Evolutionary conservation across 257 asterid genomes (phyloP), one percentile per base, ranked within the genome.

Genomic region (Buddleja alternifolia): DNA sequence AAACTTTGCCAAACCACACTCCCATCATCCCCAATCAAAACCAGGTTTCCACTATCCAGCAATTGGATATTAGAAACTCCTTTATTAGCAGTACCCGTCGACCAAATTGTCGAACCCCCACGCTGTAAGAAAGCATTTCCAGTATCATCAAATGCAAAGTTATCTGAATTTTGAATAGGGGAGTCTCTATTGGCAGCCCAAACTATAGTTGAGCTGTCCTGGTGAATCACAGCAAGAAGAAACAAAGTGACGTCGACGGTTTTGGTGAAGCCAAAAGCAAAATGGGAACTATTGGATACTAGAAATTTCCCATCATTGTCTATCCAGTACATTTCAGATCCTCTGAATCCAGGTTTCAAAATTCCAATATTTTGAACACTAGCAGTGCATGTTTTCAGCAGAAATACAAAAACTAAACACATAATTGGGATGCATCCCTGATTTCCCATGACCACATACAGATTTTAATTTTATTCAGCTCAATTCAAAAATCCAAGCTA

Each of bases 121-220:
- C 78, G 79, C 66, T 75, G 41, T 76, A 89, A 67, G 77, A 70
- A 79, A 57, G 93, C 96, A 70, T 90, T 88, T 19, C 99, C 99
- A 0, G 76, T 15, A 2, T 45, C 17, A 69, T 93, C 97, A 67
- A 93, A 84, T 29, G 69, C 57, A 59, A 93, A 83, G 50, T 40
- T 57, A 73, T 88, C 97, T 4, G 88, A 80, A 73, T 85, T 84
- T 6, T 40, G 74, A 37, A 90, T 78, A 0, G 92, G 94, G 67
- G 80, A 77, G 32, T 51, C 95, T 76, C 93, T 81, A 20, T 93
- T 93, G 58, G 96, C 99, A 7, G 96, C 76, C 99, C 99, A 93
- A 51, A 88, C 81, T 8, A 87, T 24, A 17, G 96, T 90, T 40
- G 84, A 74, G 81, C 86, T 86, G 79, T 82, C 79, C 71, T 58